A percentile compares a stretch with the other conserved stretches of the same genome.
Evolutionary conservation across 352 stramenopile species (phyloP).

Genomic region (Phytophthora fragariaefolia): DNA sequence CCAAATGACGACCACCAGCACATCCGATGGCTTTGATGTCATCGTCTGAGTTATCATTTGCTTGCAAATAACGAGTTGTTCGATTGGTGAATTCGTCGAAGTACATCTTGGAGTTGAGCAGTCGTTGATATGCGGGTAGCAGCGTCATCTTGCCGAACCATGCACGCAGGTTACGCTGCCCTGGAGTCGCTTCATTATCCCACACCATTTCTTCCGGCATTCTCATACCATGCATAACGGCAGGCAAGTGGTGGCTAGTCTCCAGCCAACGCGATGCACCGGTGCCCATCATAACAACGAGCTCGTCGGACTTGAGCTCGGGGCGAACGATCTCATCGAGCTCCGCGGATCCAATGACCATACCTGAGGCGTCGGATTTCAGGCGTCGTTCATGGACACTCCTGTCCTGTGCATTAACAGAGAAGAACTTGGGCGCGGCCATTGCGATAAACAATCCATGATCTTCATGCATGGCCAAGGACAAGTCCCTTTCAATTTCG

Average conservation of each 20-base stretch:
- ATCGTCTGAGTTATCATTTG: slow-evolving; percentile 8
- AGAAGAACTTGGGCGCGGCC: slow-evolving; percentile 54
- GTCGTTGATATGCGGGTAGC: slow-evolving; percentile 50
- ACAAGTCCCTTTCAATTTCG: slow-evolving; percentile 37
- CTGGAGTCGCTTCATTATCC: slow-evolving; percentile 12
- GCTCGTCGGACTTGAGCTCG: slow-evolving; percentile 56
- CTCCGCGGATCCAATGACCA: slow-evolving; percentile 46
- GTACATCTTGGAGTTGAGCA: slow-evolving; percentile 37
- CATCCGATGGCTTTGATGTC: slow-evolving; percentile 54
- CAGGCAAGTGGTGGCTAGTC: slow-evolving; percentile 48
- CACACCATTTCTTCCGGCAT: slow-evolving; percentile 46
- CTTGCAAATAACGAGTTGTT: slow-evolving; percentile 46
- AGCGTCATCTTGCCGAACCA: slow-evolving; percentile 76
- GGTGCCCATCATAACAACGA: slow-evolving; percentile 67
- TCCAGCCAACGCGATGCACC: slow-evolving; percentile 53
- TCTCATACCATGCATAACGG: slow-evolving; percentile 67
- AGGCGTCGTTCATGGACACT: slow-evolving; percentile 33
- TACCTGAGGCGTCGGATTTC: slow-evolving; percentile 39
- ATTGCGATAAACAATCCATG: slow-evolving; percentile 66
- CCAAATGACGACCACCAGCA: slow-evolving; percentile 44
- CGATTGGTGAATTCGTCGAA: slow-evolving; percentile 50
- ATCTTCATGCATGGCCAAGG: slow-evolving; percentile 64
- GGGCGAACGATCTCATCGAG: slow-evolving; percentile 46
- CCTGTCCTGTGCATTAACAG: slow-evolving; percentile 27
- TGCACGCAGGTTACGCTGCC: slow-evolving; percentile 43